Conservation (phyloP, 1,284 basidiomycete species). For the Vanrija pseudolonga region DNA sequence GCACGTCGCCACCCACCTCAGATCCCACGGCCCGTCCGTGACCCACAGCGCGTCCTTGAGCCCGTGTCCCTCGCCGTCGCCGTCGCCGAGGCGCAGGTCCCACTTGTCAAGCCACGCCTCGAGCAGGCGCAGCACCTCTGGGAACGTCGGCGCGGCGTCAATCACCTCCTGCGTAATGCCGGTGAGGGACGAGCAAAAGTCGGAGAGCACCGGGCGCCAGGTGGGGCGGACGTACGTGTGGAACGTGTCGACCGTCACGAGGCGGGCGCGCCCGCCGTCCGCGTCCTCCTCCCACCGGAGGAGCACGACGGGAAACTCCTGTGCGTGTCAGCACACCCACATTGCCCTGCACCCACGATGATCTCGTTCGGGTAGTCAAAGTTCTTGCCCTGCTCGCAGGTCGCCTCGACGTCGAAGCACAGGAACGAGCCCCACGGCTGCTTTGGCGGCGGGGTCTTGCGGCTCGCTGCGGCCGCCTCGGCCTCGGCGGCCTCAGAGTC, state of each 20-base stretch:
- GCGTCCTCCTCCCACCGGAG: constrained; percentile 63
- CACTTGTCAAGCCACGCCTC: constrained; percentile 61
- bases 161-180: constrained; percentile 90
- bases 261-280: background rate
- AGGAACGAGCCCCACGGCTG: constrained; percentile 49
- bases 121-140: constrained; percentile 63
- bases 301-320: constrained; percentile 61
- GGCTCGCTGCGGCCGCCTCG: background rate
- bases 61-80: too few species aligned
- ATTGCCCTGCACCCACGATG: constrained; percentile 60
- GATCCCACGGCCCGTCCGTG: constrained; percentile 53
- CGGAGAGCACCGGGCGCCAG: constrained; percentile 74
- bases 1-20: constrained; percentile 44
- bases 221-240: constrained; percentile 82
- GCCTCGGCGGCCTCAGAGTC: background rate
- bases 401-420: constrained; percentile 71
- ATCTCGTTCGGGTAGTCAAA: constrained; percentile 88
- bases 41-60: constrained; percentile 51
- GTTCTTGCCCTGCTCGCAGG: constrained; percentile 64
- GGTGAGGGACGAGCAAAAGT: constrained; percentile 82
- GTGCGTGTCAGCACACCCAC: constrained; percentile 3
- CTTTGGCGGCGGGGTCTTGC: background rate
- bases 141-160: constrained; percentile 70
- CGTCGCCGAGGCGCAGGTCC: constrained; percentile 44
- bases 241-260: constrained; percentile 59